phyloP scores from a whole-genome alignment of 2,329 filamentous ascomycete genomes.

The Sphaerulina musiva region DNA sequence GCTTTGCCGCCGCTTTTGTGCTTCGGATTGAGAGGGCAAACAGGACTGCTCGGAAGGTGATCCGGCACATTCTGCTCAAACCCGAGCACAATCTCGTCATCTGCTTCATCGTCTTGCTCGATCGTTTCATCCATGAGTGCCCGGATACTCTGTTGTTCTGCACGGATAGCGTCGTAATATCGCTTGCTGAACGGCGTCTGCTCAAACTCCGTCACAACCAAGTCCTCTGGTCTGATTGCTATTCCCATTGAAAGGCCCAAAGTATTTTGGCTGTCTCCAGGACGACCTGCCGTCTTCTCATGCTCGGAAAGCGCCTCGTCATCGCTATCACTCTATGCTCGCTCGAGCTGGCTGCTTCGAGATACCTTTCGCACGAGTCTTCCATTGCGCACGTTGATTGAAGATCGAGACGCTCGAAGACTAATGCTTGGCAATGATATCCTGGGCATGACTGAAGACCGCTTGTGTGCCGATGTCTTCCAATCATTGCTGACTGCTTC shows the following conservation, averaged over 20 bases:
- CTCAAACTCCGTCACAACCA: slow-evolving; percentile 27
- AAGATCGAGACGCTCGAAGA: slow-evolving; percentile 4
- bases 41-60: slow-evolving; percentile 39
- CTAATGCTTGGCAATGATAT: slow-evolving; percentile 9
- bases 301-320: not conserved
- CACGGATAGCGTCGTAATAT: slow-evolving; percentile 27
- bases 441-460: not conserved
- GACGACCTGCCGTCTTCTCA: not conserved
- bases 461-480: not conserved
- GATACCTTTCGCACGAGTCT: slow-evolving; percentile 5
- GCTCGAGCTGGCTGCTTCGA: not conserved
- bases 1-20: slow-evolving; percentile 34
- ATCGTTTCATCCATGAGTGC: slow-evolving; percentile 24
- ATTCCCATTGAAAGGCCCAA: not conserved
- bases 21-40: slow-evolving; percentile 38
- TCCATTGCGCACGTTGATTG: slow-evolving; percentile 10
- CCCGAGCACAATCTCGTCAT: slow-evolving; percentile 22
- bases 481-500: not conserved
- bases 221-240: slow-evolving; percentile 11
- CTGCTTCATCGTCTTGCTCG: slow-evolving; percentile 20
- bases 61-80: slow-evolving; percentile 39
- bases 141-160: slow-evolving; percentile 24
- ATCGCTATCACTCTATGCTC: not conserved
- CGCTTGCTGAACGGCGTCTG: slow-evolving; percentile 31
- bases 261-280: not conserved